Percentiles rank a stretch among this genome's conserved stretches.
Evolutionary conservation across 768 basidiomycete species (phyloP).

Genomic region (Russula griseocarnosa): DNA sequence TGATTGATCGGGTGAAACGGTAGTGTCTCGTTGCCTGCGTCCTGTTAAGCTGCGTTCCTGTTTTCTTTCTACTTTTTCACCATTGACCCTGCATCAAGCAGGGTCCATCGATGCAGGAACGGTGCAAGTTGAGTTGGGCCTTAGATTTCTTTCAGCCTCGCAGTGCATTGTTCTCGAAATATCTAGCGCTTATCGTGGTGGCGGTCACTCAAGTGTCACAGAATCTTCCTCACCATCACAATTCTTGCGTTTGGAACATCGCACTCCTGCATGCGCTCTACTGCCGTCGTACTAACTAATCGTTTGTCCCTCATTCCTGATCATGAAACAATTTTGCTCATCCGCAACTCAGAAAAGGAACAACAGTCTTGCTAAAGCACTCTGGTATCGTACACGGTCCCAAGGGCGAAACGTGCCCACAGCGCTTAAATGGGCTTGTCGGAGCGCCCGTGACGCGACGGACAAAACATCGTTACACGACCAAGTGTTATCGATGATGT

Average conservation of each 20-base stretch:
- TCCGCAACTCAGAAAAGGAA: not conserved
- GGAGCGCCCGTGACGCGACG: not conserved
- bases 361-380: not conserved
- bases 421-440: not conserved
- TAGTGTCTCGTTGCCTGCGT: too few relatives aligned
- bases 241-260: not conserved
- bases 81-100: too few relatives aligned
- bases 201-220: too few relatives aligned
- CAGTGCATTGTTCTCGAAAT: too few relatives aligned
- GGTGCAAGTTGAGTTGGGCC: too few relatives aligned
- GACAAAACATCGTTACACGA: not conserved
- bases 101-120: too few relatives aligned
- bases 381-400: not conserved
- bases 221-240: not conserved
- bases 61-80: too few relatives aligned
- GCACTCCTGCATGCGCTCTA: not conserved
- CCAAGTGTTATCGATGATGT: not conserved
- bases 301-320: not conserved
- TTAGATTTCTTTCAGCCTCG: too few relatives aligned
- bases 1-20: constrained; percentile 30
- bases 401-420: not conserved
- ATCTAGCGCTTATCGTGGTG: too few relatives aligned
- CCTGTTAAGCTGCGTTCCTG: too few relatives aligned
- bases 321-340: not conserved
- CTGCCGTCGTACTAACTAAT: not conserved